Evolutionary conservation across 2,329 filamentous ascomycete genomes (phyloP).

Genomic region (Alternaria gaisen): DNA sequence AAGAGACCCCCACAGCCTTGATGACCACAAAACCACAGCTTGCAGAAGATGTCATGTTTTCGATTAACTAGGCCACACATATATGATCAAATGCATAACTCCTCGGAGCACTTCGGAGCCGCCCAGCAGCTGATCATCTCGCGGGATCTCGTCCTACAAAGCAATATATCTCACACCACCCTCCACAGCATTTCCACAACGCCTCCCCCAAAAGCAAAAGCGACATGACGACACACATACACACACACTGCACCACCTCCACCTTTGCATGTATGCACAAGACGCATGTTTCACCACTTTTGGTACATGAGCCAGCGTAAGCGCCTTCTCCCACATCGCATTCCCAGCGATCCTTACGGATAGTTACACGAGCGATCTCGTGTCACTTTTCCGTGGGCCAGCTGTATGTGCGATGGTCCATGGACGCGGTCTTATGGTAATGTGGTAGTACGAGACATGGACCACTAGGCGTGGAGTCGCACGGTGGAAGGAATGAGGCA

Average conservation of each 20-base stretch:
- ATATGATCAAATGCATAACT: too few relatives aligned
- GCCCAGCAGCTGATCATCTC: not conserved
- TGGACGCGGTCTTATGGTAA: not conserved
- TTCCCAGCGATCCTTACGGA: not conserved
- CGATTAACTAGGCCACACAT: not conserved
- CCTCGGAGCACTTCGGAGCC: not conserved
- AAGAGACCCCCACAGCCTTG: not conserved
- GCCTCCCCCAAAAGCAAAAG: not conserved
- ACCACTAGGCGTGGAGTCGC: not conserved
- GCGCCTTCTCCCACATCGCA: not conserved
- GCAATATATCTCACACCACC: not conserved
- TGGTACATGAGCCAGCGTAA: not conserved
- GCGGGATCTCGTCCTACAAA: constrained; percentile 1
- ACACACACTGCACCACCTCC: not conserved
- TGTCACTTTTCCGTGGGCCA: not conserved
- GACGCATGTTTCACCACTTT: constrained; percentile 14
- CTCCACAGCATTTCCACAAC: not conserved
- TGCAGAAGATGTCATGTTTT: not conserved
- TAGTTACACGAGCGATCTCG: constrained; percentile 9
- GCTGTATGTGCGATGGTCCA: not conserved
- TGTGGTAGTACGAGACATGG: not conserved
- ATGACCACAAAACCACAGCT: not conserved
- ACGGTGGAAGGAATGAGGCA: not conserved
- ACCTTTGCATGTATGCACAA: not conserved
- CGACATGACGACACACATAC: not conserved